phyloP scores from a whole-genome alignment of 2,329 filamentous ascomycete species.

The Ramichloridium luteum region DNA sequence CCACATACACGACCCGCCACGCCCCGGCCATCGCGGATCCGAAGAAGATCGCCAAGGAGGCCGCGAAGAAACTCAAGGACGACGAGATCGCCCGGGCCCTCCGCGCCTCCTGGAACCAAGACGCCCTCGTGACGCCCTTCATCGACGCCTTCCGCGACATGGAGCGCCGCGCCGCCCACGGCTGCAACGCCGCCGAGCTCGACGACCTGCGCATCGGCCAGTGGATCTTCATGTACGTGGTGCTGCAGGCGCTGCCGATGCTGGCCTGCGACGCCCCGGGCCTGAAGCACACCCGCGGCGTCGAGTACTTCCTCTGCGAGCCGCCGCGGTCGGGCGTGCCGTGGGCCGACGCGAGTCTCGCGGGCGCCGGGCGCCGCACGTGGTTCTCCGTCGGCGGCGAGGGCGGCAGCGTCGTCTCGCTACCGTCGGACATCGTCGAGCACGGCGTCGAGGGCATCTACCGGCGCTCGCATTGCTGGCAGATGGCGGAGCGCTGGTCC shows the following conservation, averaged over 20 bases:
- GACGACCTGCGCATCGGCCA: constrained; percentile 60
- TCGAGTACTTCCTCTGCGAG: constrained; percentile 74
- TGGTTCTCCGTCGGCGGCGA: constrained; percentile 63
- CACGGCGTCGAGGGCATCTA: constrained; percentile 57
- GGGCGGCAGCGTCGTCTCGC: constrained; percentile 46
- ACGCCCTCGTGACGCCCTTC: constrained; percentile 51
- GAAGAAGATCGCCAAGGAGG: constrained; percentile 64
- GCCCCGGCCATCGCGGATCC: constrained; percentile 52
- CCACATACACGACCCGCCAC: constrained; percentile 51
- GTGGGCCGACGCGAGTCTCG: constrained; percentile 50
- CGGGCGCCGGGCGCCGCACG: constrained; percentile 33
- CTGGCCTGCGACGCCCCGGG: constrained; percentile 64
- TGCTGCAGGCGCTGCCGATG: constrained; percentile 66
- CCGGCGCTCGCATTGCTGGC: constrained; percentile 57
- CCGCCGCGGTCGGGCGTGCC: constrained; percentile 60
- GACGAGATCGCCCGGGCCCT: constrained; percentile 67
- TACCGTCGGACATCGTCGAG: constrained; percentile 53
- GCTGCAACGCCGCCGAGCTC: constrained; percentile 54
- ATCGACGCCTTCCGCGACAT: constrained; percentile 58
- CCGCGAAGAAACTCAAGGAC: constrained; percentile 59
- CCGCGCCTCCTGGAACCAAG: constrained; percentile 70
- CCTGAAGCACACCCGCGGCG: constrained; percentile 54
- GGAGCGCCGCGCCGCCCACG: constrained; percentile 54
- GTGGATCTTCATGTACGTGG: constrained; percentile 71
- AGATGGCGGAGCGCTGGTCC: constrained; percentile 50